Evolutionary conservation across 2,329 filamentous ascomycete species (phyloP), one percentile per base, ranked within the genome.

Genomic region (Paracoccidioides brasiliensis): DNA sequence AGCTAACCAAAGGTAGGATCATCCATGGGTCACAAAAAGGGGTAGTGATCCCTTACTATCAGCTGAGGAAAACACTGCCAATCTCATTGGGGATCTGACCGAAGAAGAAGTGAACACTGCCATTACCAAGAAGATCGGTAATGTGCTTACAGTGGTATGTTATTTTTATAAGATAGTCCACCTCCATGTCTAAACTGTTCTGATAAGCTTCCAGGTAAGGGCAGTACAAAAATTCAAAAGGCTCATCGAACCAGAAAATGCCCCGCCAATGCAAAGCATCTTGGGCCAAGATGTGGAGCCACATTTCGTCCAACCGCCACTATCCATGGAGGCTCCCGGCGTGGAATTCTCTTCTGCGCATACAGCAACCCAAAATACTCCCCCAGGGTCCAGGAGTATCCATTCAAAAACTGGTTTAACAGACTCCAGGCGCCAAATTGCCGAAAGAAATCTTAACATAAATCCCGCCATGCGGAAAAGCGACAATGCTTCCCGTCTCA

Each of bases 71-170:
- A 98, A 98, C 63, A 94, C 88, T 45, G 81, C 85, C 9, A 79
- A 90, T 60, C 74, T 89, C 14, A 77, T 97, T 37, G 88, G 90
- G 58, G 81, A 84, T 4, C 91, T 91, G 0, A 97, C 91, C 56
- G 87, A 93, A 62, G 83, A 90, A 55, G 93, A 98, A 71, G 81
- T 96, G 66, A 89, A 89, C 64, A 83, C 86, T 60, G 93, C 93
- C 12, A 94, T 97, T 60, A 97, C 93, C 2, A 82, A 81, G 30
- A 94, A 90, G 65, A 90, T 97, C 80, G 84, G 84, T 57, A 85
- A 93, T 66, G 77, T 97, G 2, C 76, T 97, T 56, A 88, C 84
- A 53, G 88, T 97, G 61, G 86, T 89, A 77, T 54, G 67, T 59
- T 49, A 51, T 46, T 55, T 56, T n/a, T 37, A 9, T 30, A 15